Percentiles rank a stretch among this genome's conserved stretches.
Evolutionary conservation across 225 moss, liverwort and hornwort genomes (phyloP).

Genomic region (Physcomitrium patens): DNA sequence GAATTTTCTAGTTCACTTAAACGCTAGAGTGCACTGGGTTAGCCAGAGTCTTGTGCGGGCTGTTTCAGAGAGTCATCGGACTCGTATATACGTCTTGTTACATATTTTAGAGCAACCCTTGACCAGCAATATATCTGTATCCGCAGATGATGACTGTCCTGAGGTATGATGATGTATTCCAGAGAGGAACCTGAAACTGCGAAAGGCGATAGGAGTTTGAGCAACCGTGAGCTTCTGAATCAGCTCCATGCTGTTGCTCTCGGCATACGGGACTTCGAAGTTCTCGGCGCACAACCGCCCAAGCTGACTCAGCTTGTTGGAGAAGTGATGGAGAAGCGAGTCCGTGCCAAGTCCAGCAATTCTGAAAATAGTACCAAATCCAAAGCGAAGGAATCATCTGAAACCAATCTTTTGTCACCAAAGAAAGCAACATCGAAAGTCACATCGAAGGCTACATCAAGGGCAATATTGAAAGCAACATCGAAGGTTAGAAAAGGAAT

Average conservation of each 20-base stretch:
- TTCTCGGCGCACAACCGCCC: slow-evolving; percentile 20
- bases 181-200: slow-evolving; percentile 37
- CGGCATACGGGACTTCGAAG: slow-evolving; percentile 52
- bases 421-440: slow-evolving; percentile 39
- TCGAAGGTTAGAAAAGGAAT: slow-evolving; percentile 25
- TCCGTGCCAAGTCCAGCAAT: slow-evolving; percentile 31
- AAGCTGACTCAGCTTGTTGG: too few relatives aligned
- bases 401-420: slow-evolving; percentile 9
- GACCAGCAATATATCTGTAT: slow-evolving; percentile 37
- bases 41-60: background rate
- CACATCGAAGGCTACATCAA: too few relatives aligned
- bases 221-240: slow-evolving; percentile 54
- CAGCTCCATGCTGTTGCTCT: slow-evolving; percentile 53
- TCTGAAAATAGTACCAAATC: slow-evolving; percentile 29
- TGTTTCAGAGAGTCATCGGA: background rate
- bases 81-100: background rate
- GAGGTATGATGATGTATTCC: slow-evolving; percentile 52
- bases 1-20: background rate
- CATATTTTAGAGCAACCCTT: slow-evolving; percentile 32
- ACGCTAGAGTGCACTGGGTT: background rate
- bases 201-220: slow-evolving; percentile 32
- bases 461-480: too few relatives aligned
- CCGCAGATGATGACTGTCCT: slow-evolving; percentile 45
- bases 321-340: slow-evolving; percentile 43
- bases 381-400: slow-evolving; percentile 22